A percentile compares a stretch with the other conserved stretches of the same genome.
phyloP scores from a whole-genome alignment of 2,329 filamentous ascomycete genomes.

The Epichloe gansuensis region DNA sequence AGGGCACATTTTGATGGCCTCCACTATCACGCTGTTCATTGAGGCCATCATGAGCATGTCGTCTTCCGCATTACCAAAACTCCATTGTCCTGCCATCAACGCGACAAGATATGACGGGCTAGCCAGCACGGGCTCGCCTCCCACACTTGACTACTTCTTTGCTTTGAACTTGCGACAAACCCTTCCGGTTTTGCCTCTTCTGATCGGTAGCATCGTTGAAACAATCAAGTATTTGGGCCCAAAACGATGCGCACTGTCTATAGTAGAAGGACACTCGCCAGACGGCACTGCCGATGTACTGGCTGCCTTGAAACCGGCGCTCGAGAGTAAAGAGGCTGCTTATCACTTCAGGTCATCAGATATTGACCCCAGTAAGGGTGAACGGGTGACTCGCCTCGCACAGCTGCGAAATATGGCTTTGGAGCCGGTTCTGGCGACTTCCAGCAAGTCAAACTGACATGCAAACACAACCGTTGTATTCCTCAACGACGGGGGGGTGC shows the following conservation, averaged over 20 bases:
- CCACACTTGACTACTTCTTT: conserved; percentile 30
- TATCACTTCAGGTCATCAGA: conserved; percentile 31
- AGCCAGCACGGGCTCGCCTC: not conserved
- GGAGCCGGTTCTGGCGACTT: conserved; percentile 26
- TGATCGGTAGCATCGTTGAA: conserved; percentile 35
- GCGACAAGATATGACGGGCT: conserved; percentile 12
- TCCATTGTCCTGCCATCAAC: conserved; percentile 14
- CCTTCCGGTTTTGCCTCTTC: conserved; percentile 28
- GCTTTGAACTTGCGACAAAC: conserved; percentile 37
- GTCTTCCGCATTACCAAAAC: conserved; percentile 9
- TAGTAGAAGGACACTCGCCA: conserved; percentile 3
- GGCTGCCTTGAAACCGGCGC: conserved; percentile 21
- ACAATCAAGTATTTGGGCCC: conserved; percentile 36
- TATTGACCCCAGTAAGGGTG: conserved; percentile 28
- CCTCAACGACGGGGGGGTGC: conserved; percentile 41
- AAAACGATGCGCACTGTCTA: conserved; percentile 28
- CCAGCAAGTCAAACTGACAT: conserved; percentile 12
- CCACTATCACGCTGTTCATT: conserved; percentile 11
- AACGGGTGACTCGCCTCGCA: conserved; percentile 35
- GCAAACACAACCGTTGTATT: conserved; percentile 35
- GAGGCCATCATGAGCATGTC: conserved; percentile 14
- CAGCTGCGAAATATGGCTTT: conserved; percentile 40
- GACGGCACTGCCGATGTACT: conserved; percentile 38
- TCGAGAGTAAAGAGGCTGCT: conserved; percentile 24
- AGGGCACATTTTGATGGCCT: conserved; percentile 3